Evolutionary conservation across 2,329 filamentous ascomycete genomes (phyloP), one percentile per base, ranked within the genome.

Genomic region (Hymenoscyphus infarciens): DNA sequence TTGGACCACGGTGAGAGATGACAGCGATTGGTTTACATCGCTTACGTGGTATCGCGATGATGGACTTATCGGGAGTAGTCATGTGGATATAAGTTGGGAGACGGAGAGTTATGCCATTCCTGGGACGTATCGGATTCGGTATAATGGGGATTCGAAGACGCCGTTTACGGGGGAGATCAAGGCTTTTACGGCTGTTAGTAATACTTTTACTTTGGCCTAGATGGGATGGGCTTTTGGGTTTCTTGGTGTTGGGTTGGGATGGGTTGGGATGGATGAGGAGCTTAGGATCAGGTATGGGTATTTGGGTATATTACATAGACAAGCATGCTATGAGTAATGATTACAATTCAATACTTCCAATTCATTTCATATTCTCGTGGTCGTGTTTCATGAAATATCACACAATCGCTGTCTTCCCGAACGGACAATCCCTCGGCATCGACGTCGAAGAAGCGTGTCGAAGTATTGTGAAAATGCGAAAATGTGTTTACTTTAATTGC

Each of bases 81-180:
- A 93, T 73, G 93, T 92, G 1, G 87, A 81, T 8, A 81, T 97
- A 60, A 82, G 83, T 57, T 98, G 94, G 94, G 89, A 94, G 76
- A 88, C 89, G 38, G 87, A 86, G 74, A 75, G 80, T 61, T 79
- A 82, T 66, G 82, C 81, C 22, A 78, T 81, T 63, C 76, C 66
- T 64, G 93, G 93, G 0, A 85, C 82, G 56, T 98, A 97, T 76
- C 80, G 92, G 27, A 76, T 96, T 55, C 85, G 81, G 77, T 98
- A 97, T 73, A 94, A 87, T 76, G 94, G 94, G 0, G 92, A 97
- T 76, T 80, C 85, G 2, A 97, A 93, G 82, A 80, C 80, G 5
- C 56, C 60, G n/a, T 72, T 83, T 31, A 84, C 81, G 1, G 87
- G 88, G 0, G 76, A 71, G 0, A 86, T 95, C 45, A 83, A 78